A percentile compares a stretch with the other conserved stretches of the same genome.
Conservation (phyloP, 148 eudicot genomes). For the Dysphania ambrosioides region DNA sequence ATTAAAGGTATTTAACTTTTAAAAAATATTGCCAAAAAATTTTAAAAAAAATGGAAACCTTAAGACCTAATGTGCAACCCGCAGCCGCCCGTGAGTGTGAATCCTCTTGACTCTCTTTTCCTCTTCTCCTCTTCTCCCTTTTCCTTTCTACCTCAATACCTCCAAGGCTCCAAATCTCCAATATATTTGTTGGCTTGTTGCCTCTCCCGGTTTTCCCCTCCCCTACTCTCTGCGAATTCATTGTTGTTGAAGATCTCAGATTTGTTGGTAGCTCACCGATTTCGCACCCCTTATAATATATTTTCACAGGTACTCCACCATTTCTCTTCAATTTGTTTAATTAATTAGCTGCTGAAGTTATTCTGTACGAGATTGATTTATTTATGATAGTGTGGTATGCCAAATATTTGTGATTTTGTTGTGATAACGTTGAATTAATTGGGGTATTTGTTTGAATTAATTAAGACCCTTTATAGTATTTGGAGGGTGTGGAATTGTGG, state of each 20-base stretch:
- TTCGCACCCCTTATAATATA: too few relatives aligned
- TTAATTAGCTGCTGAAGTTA: conserved; percentile 11
- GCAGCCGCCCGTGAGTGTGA: too few relatives aligned
- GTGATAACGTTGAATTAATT: conserved; percentile 13
- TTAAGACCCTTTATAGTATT: background rate
- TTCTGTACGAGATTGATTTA: conserved; percentile 22
- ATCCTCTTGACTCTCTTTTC: too few relatives aligned
- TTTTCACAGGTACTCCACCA: conserved; percentile 4
- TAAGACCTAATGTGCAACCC: too few relatives aligned
- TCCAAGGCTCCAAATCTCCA: too few relatives aligned
- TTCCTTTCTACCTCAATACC: too few relatives aligned
- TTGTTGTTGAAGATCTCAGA: conserved; percentile 27
- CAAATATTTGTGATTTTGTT: conserved; percentile 11
- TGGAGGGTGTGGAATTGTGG: conserved; percentile 19
- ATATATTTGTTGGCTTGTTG: too few relatives aligned
- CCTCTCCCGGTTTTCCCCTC: conserved; percentile 34
- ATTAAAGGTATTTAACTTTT: too few relatives aligned
- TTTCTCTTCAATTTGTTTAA: background rate
- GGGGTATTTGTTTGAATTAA: background rate
- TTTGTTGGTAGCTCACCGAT: conserved; percentile 4
- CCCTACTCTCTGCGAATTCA: conserved; percentile 13
- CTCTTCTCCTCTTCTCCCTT: too few relatives aligned
- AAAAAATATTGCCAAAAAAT: too few relatives aligned
- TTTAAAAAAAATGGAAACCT: too few relatives aligned
- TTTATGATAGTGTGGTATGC: conserved; percentile 9